A percentile compares a stretch with the other conserved stretches of the same genome.
Evolutionary conservation across 352 stramenopile genomes (phyloP).

Genomic region (Blastocystis sp.): DNA sequence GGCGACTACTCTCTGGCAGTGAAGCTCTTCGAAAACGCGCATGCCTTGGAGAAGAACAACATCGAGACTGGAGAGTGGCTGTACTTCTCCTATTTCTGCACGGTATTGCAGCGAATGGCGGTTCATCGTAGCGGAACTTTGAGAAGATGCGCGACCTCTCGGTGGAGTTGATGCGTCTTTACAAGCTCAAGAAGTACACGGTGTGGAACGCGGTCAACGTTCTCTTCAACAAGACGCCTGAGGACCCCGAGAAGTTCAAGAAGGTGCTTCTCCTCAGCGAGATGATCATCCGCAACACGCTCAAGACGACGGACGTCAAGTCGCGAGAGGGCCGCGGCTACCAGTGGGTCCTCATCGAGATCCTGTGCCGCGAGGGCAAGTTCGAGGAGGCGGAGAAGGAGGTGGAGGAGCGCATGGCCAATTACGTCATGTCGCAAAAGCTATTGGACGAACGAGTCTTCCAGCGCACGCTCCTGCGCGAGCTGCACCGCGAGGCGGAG

Average conservation of each 20-base stretch:
- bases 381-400: conserved; percentile 42
- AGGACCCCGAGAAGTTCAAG: conserved; percentile 36
- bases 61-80: conserved; percentile 37
- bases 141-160: conserved; percentile 53
- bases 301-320: conserved; percentile 14
- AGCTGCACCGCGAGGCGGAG: conserved; percentile 13
- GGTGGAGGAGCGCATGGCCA: conserved; percentile 26
- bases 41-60: conserved; percentile 50
- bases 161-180: conserved; percentile 29
- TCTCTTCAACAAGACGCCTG: conserved; percentile 18
- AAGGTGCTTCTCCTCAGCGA: conserved; percentile 38
- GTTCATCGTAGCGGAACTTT: conserved; percentile 29
- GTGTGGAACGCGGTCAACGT: conserved; percentile 56
- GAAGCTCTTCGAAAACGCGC: conserved; percentile 25
- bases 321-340: conserved; percentile 40
- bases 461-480: conserved; percentile 5
- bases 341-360: conserved; percentile 41
- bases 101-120: background rate
- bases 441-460: conserved; percentile 58
- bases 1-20: conserved; percentile 41
- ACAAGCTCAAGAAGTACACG: conserved; percentile 27
- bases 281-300: conserved; percentile 17
- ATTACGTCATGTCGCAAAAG: conserved; percentile 27
- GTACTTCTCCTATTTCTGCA: conserved; percentile 56
- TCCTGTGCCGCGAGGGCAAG: conserved; percentile 41